Percentiles rank a stretch among this genome's conserved stretches.
Evolutionary conservation across 768 basidiomycete species (phyloP).

Genomic region (Mycena amicta): DNA sequence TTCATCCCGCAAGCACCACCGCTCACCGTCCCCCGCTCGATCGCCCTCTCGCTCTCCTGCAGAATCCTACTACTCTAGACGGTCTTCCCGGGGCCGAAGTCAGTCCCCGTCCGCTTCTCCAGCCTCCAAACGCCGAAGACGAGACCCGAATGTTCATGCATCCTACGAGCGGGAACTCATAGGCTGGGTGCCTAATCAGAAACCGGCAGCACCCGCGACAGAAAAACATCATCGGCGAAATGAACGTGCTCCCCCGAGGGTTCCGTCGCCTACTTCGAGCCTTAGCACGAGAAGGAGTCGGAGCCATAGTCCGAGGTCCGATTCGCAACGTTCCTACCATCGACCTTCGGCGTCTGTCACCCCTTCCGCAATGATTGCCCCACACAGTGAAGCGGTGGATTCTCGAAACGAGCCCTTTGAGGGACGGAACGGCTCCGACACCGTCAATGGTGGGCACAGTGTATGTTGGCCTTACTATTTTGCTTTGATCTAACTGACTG

Average conservation of each 20-base stretch:
- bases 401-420: constrained; percentile 8
- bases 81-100: constrained; percentile 67
- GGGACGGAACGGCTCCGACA: constrained; percentile 38
- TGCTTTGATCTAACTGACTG: background rate
- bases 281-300: constrained; percentile 58
- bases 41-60: constrained; percentile 66
- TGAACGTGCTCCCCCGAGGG: constrained; percentile 42
- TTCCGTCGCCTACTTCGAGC: constrained; percentile 57
- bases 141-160: constrained; percentile 53
- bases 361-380: constrained; percentile 39
- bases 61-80: constrained; percentile 65
- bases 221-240: background rate
- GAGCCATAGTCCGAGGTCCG: constrained; percentile 56
- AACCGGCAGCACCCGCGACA: constrained; percentile 14
- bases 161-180: constrained; percentile 49
- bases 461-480: background rate
- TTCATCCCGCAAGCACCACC: constrained; percentile 49
- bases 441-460: background rate
- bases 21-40: constrained; percentile 52
- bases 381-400: background rate
- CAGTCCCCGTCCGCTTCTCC: constrained; percentile 64
- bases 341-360: constrained; percentile 46
- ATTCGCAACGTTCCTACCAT: constrained; percentile 56
- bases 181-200: constrained; percentile 32
- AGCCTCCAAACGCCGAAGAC: constrained; percentile 54